Percentiles rank a stretch among this genome's conserved stretches.
Evolutionary conservation across 208 protist genomes (phyloP).

Genomic region (Naegleria lovaniensis): DNA sequence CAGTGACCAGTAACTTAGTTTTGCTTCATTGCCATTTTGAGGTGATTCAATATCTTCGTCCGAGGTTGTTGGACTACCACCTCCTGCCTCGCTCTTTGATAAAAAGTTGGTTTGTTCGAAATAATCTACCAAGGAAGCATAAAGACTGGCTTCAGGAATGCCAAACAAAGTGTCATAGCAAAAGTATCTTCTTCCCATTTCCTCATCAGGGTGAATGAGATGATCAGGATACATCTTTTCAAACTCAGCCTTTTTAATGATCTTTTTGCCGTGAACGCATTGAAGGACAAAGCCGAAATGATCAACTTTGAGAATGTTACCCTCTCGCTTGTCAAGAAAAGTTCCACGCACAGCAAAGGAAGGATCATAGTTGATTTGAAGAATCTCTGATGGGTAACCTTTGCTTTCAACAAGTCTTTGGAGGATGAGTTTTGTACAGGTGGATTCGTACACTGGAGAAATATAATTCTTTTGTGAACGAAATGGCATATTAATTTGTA

Average conservation of each 20-base stretch:
- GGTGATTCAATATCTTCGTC: neutral
- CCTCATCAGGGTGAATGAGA: neutral
- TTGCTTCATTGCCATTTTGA: neutral
- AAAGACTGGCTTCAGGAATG: slow-evolving; percentile 18
- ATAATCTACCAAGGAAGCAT: neutral
- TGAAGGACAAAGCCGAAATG: slow-evolving; percentile 7
- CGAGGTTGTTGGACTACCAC: neutral
- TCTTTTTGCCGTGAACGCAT: slow-evolving; percentile 22
- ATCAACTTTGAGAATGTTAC: slow-evolving; percentile 13
- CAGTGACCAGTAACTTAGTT: neutral
- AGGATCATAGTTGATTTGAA: slow-evolving; percentile 16
- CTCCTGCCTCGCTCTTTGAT: neutral
- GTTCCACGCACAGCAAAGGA: neutral
- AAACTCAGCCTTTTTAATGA: neutral
- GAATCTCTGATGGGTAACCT: slow-evolving; percentile 25
- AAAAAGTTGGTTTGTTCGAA: slow-evolving; percentile 24
- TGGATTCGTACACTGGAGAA: slow-evolving; percentile 16
- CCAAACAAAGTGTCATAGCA: slow-evolving; percentile 24
- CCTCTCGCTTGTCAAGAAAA: slow-evolving; percentile 18
- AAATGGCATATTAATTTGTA: too few species aligned
- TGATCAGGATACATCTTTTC: neutral
- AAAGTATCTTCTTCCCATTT: slow-evolving; percentile 7
- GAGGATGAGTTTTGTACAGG: neutral
- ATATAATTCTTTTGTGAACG: neutral
- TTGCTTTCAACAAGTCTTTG: slow-evolving; percentile 1